Percentiles rank a stretch among this genome's conserved stretches.
These are phyloP conservation scores for Cinnamomum chago DNA, from an alignment of 164 flowering plant species.

Conservation along the genomic window DNA sequence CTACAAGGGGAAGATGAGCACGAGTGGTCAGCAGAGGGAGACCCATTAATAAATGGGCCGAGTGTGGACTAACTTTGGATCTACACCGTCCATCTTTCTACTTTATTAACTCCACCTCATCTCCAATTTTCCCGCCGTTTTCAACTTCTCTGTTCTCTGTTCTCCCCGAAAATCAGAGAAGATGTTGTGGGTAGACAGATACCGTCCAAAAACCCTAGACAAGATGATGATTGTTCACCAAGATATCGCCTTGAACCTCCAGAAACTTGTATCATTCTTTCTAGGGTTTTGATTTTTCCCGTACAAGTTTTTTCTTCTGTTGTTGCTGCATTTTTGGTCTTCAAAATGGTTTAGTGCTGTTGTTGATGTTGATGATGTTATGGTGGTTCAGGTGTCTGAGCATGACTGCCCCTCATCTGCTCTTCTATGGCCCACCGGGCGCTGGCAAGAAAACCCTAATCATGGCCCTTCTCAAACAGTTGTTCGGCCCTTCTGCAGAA, in stretches of 20 bases:
- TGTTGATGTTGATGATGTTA: not conserved
- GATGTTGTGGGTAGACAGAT: slow-evolving; percentile 99
- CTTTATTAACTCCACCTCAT: not conserved
- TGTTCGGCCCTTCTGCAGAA: slow-evolving; percentile 81
- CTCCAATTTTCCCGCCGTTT: slow-evolving; percentile 15
- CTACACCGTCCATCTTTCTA: no score
- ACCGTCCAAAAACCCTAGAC: slow-evolving; percentile 95
- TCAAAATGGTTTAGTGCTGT: not conserved
- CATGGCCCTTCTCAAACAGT: slow-evolving; percentile 82
- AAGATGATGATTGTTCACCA: slow-evolving; percentile 65
- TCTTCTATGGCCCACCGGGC: slow-evolving; percentile 91
- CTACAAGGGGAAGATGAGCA: no score
- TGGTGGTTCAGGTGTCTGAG: slow-evolving; percentile 56
- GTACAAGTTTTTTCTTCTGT: not conserved
- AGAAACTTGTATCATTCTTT: slow-evolving; percentile 58
- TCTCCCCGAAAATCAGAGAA: slow-evolving; percentile 12
- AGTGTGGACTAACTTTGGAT: no score
- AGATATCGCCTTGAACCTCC: slow-evolving; percentile 77
- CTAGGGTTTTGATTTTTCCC: not conserved
- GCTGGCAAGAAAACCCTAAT: slow-evolving; percentile 99
- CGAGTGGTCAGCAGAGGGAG: no score
- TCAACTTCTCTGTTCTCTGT: not conserved
- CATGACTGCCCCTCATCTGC: slow-evolving; percentile 96
- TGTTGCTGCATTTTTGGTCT: not conserved
- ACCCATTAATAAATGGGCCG: no score